Base-by-base conservation (phyloP, 805 yeast species). In the Komagataella mondaviorum region DNA sequence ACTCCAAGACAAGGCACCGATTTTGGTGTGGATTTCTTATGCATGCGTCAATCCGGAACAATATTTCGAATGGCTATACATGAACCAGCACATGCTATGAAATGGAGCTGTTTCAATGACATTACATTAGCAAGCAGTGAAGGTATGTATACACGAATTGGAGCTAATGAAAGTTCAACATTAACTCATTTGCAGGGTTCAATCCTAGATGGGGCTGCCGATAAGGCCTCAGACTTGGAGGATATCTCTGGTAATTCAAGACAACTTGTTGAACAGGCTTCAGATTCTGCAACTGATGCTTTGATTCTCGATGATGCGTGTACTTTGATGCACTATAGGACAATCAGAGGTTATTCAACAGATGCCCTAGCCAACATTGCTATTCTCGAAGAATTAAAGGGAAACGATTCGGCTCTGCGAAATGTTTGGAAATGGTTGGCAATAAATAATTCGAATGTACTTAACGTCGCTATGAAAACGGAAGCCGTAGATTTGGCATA, bases 341-440 rank as follows among this genome's bases (percentile, higher is more conserved):
- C 96, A 0, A 62, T 70, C 45, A 57, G 75, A 46, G 91, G 91
- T 0, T 90, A 90, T 60, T 85, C 88, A 0, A 67, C 80, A 10
- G 85, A 84, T 59, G 79, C 88, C 44, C 76, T 75, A 48, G 68
- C 66, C 23, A 90, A 90, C 53, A 75, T 83, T 46, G 71, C 73
- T 16, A 70, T 86, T 23, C 67, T 81, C 44, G 87, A 78, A 55
- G 70, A 69, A 24, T 62, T 80, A 39, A 74, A 71, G 51, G 76
- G 76, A 50, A 78, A 81, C 48, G 75, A 71, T 50, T 67, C 70
- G n/a, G 85, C 78, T 55, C 68, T 84, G 49, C 71, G 84, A 54
- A 83, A 87, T 57, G 84, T 95, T 0, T 91, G 98, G 98, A 81
- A 84, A 60, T 91, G 98, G 98, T 67, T 91, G 36, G 77, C 80